Evolutionary conservation across 805 yeast genomes (phyloP).

Genomic region (Metschnikowia proteae): DNA sequence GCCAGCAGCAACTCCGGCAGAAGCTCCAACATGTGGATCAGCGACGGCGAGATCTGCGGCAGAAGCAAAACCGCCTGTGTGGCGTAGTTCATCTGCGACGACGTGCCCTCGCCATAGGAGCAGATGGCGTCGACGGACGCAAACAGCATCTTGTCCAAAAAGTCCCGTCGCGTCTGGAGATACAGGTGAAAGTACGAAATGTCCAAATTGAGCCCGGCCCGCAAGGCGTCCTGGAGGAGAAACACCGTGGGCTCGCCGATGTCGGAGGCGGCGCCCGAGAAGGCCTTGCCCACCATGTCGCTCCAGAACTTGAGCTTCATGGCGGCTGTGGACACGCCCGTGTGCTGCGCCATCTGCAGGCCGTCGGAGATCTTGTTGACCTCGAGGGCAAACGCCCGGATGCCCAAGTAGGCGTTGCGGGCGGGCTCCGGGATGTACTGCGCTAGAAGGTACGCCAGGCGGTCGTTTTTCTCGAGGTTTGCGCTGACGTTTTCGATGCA

Average conservation of each 20-base stretch:
- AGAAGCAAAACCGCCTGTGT: slow-evolving; percentile 58
- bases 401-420: slow-evolving; percentile 58
- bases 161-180: slow-evolving; percentile 54
- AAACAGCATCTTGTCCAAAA: slow-evolving; percentile 46
- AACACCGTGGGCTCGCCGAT: slow-evolving; percentile 64
- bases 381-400: slow-evolving; percentile 64
- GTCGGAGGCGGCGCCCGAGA: slow-evolving; percentile 27
- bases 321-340: slow-evolving; percentile 41
- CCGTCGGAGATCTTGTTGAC: slow-evolving; percentile 46
- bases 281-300: slow-evolving; percentile 50
- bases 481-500: slow-evolving; percentile 44
- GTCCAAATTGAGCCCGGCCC: slow-evolving; percentile 49
- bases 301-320: slow-evolving; percentile 75
- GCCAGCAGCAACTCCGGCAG: slow-evolving; percentile 41
- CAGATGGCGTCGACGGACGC: slow-evolving; percentile 55
- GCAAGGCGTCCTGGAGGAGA: slow-evolving; percentile 52
- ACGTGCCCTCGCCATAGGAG: slow-evolving; percentile 75
- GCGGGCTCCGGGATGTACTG: slow-evolving; percentile 67
- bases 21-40: slow-evolving; percentile 44
- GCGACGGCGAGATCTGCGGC: slow-evolving; percentile 54
- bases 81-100: slow-evolving; percentile 68
- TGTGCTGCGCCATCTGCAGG: slow-evolving; percentile 28
- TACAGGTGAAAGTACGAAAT: slow-evolving; percentile 54
- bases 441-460: slow-evolving; percentile 61
- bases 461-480: slow-evolving; percentile 47